Conservation (phyloP, 2,329 filamentous ascomycete species). For the Calonectria crousiana region DNA sequence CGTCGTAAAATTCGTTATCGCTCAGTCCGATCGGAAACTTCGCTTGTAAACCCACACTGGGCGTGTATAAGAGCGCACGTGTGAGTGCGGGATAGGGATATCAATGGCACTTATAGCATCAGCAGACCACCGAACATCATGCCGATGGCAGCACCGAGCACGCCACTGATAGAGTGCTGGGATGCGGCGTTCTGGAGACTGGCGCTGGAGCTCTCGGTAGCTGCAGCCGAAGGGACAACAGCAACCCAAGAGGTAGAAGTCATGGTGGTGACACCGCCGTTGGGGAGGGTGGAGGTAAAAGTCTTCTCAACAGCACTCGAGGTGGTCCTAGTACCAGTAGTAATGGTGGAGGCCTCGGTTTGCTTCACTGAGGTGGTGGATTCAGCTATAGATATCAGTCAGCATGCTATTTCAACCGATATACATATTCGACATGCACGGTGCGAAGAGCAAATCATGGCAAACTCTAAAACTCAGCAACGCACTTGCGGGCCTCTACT, state of each 20-base stretch:
- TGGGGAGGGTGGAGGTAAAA: conserved; percentile 58
- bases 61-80: not conserved
- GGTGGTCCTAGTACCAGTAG: conserved; percentile 50
- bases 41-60: not conserved
- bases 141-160: conserved; percentile 44
- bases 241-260: conserved; percentile 64
- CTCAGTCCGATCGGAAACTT: conserved; percentile 28
- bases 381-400: conserved; percentile 18
- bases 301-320: conserved; percentile 54
- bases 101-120: conserved; percentile 38
- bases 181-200: conserved; percentile 54
- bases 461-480: conserved; percentile 19
- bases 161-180: conserved; percentile 35
- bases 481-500: conserved; percentile 41
- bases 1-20: conserved; percentile 40
- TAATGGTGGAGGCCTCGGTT: conserved; percentile 46
- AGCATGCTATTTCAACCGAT: conserved; percentile 11
- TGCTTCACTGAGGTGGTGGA: conserved; percentile 37
- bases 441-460: conserved; percentile 18
- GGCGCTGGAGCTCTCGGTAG: conserved; percentile 46
- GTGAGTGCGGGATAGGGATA: not conserved
- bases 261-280: conserved; percentile 59
- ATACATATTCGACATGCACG: not conserved
- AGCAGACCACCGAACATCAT: conserved; percentile 46
- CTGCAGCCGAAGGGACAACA: conserved; percentile 52